Base-by-base conservation (phyloP, 2,329 filamentous ascomycete species). In the Magnaporthiopsis rhizophila region DNA sequence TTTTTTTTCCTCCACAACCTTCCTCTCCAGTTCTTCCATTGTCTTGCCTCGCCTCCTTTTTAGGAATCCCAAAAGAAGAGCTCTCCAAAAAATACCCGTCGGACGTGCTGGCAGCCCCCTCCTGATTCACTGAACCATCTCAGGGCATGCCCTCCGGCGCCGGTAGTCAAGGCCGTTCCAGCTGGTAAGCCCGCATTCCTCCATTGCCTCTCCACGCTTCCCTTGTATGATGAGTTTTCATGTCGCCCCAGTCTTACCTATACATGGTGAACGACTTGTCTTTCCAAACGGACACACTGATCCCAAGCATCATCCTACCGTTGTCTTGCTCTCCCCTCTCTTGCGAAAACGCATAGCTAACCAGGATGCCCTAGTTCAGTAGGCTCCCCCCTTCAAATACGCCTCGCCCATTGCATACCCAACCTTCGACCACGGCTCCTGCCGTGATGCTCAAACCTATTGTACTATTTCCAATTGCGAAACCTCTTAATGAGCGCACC, bases 231-330 rank as follows among this genome's bases (percentile, higher is more conserved):
- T 84, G 82, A 84, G 77, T 74, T 76, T 73, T 77, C 81, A 67
- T 75, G 82, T 84, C 82, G 82, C 82, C 82, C 82, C 82, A 83
- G 82, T 81, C 82, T 80, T 81, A 84, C 77, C 70, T 74, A 71
- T 72, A 71, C 66, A 78, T 85, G 82, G 81, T 84, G 82, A 84
- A 79, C 74, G 80, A 83, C 82, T 77, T 73, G 78, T 80, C 78
- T 76, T 77, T 77, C 78, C 78, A 80, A 80, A 80, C 74, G 76
- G 74, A 80, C 78, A 77, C 63, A 73, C 78, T 80, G 78, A 80
- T 71, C 59, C 63, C 66, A 58, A 58, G 50, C 62, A 34, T 63
- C 67, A 64, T 66, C 62, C 62, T 34, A 61, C 53, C 26, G 18
- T 32, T 64, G 50, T 30, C 26, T 64, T 60, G 24, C 64, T 62